These are phyloP conservation scores for Neospermospora avenae DNA, from an alignment of 2,329 filamentous ascomycete genomes.

Conservation along the genomic window DNA sequence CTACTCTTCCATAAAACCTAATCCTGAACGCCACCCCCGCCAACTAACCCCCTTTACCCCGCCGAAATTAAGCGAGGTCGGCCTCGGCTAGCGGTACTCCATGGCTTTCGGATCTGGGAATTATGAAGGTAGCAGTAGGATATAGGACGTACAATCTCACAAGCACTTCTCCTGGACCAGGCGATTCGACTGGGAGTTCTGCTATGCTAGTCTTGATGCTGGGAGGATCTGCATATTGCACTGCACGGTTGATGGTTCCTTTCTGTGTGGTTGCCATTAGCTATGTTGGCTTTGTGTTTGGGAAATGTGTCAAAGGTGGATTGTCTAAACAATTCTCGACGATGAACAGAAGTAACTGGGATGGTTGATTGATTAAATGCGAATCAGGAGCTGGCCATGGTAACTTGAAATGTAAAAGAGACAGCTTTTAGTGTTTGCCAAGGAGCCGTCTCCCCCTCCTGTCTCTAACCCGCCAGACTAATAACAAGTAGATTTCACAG, in stretches of 20 bases:
- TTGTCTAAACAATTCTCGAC: neutral
- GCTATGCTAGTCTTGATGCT: slow-evolving; percentile 7
- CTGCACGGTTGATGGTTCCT: slow-evolving; percentile 7
- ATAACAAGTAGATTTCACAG: too few species aligned
- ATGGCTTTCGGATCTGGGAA: neutral
- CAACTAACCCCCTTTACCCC: neutral
- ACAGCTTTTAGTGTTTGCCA: neutral
- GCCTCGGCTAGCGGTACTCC: neutral
- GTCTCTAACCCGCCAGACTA: neutral
- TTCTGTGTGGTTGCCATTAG: neutral
- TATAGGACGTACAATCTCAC: slow-evolving; percentile 8
- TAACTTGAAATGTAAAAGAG: neutral
- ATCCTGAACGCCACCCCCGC: neutral
- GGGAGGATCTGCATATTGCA: slow-evolving; percentile 5
- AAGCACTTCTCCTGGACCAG: slow-evolving; percentile 12
- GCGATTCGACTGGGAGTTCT: slow-evolving; percentile 8
- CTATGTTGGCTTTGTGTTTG: neutral
- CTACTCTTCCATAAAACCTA: neutral
- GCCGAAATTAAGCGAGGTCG: neutral
- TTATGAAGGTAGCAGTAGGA: neutral
- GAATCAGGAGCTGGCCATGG: too few species aligned
- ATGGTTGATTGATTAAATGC: neutral
- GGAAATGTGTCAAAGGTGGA: neutral
- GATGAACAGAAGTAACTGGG: neutral
- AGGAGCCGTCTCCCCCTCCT: neutral